phyloP scores from a whole-genome alignment of 192 early-diverging fungal genomes.

The Coemansia sp. region DNA sequence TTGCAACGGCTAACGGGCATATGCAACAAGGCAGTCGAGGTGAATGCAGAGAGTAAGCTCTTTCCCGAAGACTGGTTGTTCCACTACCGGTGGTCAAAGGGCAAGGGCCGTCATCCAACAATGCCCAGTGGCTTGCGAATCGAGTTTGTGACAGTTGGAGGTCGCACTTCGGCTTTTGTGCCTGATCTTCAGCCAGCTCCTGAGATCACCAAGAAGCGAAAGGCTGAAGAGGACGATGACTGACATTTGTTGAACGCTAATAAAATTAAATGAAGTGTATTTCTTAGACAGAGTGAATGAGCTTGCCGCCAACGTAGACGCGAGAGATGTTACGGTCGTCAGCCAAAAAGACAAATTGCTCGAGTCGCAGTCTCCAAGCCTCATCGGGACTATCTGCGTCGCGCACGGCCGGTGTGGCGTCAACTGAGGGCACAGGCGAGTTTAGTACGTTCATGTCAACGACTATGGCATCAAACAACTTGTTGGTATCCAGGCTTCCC shows the following conservation, averaged over 20 bases:
- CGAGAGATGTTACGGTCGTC: slow-evolving; percentile 82
- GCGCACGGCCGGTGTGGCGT: slow-evolving; percentile 29
- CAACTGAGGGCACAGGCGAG: slow-evolving; percentile 35
- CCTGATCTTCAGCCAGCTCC: slow-evolving; percentile 28
- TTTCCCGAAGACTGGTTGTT: slow-evolving; percentile 82
- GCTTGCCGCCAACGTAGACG: slow-evolving; percentile 80
- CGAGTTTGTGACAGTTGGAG: slow-evolving; percentile 69
- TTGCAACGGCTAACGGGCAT: slow-evolving; percentile 58
- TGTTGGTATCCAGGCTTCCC: slow-evolving; percentile 85
- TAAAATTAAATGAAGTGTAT: background rate
- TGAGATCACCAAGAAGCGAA: background rate
- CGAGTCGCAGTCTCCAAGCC: slow-evolving; percentile 54
- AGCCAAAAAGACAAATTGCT: slow-evolving; percentile 93
- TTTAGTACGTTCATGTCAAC: slow-evolving; percentile 72
- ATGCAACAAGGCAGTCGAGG: slow-evolving; percentile 58
- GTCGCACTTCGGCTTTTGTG: slow-evolving; percentile 40
- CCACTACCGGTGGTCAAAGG: slow-evolving; percentile 76
- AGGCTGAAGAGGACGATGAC: background rate
- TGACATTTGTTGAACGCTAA: background rate
- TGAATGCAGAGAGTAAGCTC: slow-evolving; percentile 66
- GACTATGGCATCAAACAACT: slow-evolving; percentile 93
- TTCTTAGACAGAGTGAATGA: slow-evolving; percentile 40
- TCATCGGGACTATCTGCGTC: background rate
- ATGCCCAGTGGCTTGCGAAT: slow-evolving; percentile 65
- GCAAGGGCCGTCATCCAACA: slow-evolving; percentile 33